These are phyloP conservation scores for Hyaloscypha bicolor DNA, from an alignment of 495 filamentous ascomycete genomes.

Conservation along the genomic window DNA sequence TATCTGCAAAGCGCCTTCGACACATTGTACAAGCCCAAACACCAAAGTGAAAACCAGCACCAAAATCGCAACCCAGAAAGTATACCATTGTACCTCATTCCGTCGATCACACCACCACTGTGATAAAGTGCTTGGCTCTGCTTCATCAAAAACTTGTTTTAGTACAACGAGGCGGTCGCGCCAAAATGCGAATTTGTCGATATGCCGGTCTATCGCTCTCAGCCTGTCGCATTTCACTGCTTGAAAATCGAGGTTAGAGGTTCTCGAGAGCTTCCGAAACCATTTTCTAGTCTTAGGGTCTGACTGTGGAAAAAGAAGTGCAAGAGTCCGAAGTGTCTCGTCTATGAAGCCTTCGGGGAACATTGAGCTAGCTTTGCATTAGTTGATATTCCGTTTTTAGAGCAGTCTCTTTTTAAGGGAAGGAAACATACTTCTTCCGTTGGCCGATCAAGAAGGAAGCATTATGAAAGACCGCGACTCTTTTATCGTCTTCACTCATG, in stretches of 20 bases:
- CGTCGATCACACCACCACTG: conserved; percentile 57
- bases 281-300: conserved; percentile 34
- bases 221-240: conserved; percentile 32
- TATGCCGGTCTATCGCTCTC: conserved; percentile 39
- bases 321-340: conserved; percentile 49
- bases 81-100: conserved; percentile 54
- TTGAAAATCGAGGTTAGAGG: conserved; percentile 31
- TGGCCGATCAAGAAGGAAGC: conserved; percentile 5
- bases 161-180: conserved; percentile 52
- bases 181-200: conserved; percentile 53
- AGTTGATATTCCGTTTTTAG: not conserved
- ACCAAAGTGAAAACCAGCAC: conserved; percentile 50
- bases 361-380: conserved; percentile 7
- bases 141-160: conserved; percentile 54
- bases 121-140: conserved; percentile 43
- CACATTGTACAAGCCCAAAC: conserved; percentile 52
- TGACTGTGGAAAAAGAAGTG: conserved; percentile 47
- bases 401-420: not conserved
- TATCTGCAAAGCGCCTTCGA: conserved; percentile 47
- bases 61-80: conserved; percentile 55
- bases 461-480: conserved; percentile 5
- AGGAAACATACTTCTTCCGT: not conserved
- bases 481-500: conserved; percentile 39
- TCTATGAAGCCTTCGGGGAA: conserved; percentile 42
- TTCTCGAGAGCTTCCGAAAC: conserved; percentile 33